Evolutionary conservation across 164 flowering plant species (phyloP).

Genomic region (Santalum album): DNA sequence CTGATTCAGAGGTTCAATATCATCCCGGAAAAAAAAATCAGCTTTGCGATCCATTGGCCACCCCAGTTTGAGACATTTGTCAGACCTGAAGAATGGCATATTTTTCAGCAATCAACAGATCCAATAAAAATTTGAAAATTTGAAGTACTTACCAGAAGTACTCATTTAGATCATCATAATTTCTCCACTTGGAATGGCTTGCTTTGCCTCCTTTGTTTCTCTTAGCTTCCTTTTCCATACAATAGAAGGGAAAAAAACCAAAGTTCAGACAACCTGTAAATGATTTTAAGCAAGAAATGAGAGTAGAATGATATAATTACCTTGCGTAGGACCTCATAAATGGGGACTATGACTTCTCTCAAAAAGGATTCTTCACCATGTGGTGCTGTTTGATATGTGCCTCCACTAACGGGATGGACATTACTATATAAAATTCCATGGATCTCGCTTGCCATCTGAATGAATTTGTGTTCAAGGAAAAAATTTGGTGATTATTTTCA

Average conservation of each 20-base stretch:
- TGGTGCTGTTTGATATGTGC: slow-evolving; percentile 26
- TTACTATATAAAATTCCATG: slow-evolving; percentile 42
- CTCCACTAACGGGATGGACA: slow-evolving; percentile 54
- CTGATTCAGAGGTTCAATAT: slow-evolving; percentile 19
- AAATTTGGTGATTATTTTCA: not conserved
- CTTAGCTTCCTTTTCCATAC: slow-evolving; percentile 73
- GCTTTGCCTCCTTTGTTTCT: slow-evolving; percentile 83
- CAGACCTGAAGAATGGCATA: slow-evolving; percentile 40
- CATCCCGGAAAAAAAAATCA: slow-evolving; percentile 71
- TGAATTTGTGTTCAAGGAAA: not conserved
- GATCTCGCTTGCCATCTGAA: slow-evolving; percentile 79
- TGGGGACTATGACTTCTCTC: slow-evolving; percentile 69
- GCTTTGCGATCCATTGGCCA: slow-evolving; percentile 80
- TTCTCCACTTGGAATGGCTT: slow-evolving; percentile 94
- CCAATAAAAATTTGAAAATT: not conserved
- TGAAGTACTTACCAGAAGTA: slow-evolving; percentile 71
- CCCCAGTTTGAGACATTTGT: slow-evolving; percentile 54
- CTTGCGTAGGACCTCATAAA: slow-evolving; percentile 68
- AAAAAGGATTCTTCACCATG: slow-evolving; percentile 72
- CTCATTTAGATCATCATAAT: slow-evolving; percentile 96
- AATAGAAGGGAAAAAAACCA: slow-evolving; percentile 12
- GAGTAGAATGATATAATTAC: slow-evolving; percentile 22
- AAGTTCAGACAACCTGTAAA: slow-evolving; percentile 9
- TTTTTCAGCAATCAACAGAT: not conserved
- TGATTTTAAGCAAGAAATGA: not conserved